Evolutionary conservation across 2,329 filamentous ascomycete genomes (phyloP).

Genomic region (Neoarthrinium moseri): DNA sequence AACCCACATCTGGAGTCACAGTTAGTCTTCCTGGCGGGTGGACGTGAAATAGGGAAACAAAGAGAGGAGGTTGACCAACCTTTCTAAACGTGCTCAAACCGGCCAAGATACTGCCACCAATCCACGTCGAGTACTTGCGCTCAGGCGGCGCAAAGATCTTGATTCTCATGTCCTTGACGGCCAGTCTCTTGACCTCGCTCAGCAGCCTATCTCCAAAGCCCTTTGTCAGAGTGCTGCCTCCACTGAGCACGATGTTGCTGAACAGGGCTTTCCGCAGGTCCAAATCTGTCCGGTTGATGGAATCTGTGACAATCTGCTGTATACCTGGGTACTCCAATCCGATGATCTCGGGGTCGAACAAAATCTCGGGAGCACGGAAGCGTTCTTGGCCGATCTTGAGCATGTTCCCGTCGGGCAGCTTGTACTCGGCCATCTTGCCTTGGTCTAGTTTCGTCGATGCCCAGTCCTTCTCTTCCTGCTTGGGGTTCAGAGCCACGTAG

Average conservation of each 20-base stretch:
- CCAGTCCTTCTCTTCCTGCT: conserved; percentile 97
- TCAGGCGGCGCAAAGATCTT: conserved; percentile 98
- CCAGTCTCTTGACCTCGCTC: conserved; percentile 86
- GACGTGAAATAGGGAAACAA: conserved; percentile 11
- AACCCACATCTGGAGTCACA: conserved; percentile 84
- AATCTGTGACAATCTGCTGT: conserved; percentile 96
- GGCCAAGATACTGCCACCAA: conserved; percentile 94
- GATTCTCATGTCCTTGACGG: conserved; percentile 98
- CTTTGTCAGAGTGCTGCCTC: conserved; percentile 93
- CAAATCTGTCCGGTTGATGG: conserved; percentile 92
- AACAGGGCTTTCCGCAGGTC: conserved; percentile 93
- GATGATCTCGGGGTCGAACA: conserved; percentile 97
- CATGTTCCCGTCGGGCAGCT: conserved; percentile 88
- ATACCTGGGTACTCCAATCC: conserved; percentile 95
- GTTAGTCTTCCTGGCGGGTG: conserved; percentile 14
- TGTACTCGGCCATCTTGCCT: conserved; percentile 81
- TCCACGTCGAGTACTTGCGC: conserved; percentile 98
- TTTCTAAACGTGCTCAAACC: conserved; percentile 98
- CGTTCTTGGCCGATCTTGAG: conserved; percentile 89
- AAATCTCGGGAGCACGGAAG: conserved; percentile 93
- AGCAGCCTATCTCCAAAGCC: conserved; percentile 93
- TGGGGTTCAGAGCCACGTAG: conserved; percentile 87
- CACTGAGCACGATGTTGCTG: conserved; percentile 95
- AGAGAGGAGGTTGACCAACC: conserved; percentile 49
- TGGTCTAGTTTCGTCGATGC: conserved; percentile 73